These are phyloP conservation scores for Fusarium algeriense DNA, from an alignment of 2,329 filamentous ascomycete species.

Conservation along the genomic window DNA sequence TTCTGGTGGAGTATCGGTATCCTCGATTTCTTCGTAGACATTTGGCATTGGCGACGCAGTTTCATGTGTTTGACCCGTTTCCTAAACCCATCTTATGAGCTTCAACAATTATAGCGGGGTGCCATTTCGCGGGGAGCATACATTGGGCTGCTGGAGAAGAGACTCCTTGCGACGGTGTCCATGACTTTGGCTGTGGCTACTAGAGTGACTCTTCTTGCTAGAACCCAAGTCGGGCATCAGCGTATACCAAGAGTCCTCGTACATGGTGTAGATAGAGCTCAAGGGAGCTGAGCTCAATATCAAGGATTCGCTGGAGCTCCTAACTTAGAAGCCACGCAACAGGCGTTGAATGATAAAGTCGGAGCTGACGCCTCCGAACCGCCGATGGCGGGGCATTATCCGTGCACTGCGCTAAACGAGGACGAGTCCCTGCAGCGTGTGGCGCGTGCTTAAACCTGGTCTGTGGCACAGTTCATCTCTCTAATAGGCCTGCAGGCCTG, in stretches of 20 bases:
- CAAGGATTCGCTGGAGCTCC: slow-evolving; percentile 29
- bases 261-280: slow-evolving; percentile 66
- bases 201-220: slow-evolving; percentile 62
- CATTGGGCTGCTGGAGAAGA: slow-evolving; percentile 75
- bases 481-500: slow-evolving; percentile 27
- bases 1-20: slow-evolving; percentile 71
- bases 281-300: slow-evolving; percentile 35
- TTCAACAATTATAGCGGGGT: slow-evolving; percentile 35
- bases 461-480: slow-evolving; percentile 26
- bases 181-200: slow-evolving; percentile 56
- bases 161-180: slow-evolving; percentile 77
- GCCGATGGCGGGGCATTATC: slow-evolving; percentile 42
- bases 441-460: slow-evolving; percentile 20
- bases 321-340: slow-evolving; percentile 48
- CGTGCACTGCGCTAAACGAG: slow-evolving; percentile 11
- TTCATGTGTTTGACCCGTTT: slow-evolving; percentile 63
- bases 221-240: slow-evolving; percentile 74
- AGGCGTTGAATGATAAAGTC: slow-evolving; percentile 43
- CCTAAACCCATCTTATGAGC: slow-evolving; percentile 57
- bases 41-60: slow-evolving; percentile 68
- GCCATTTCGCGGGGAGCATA: slow-evolving; percentile 47
- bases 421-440: slow-evolving; percentile 19
- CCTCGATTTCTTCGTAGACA: slow-evolving; percentile 68
- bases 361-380: slow-evolving; percentile 49
- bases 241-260: slow-evolving; percentile 88